A percentile compares a stretch with the other conserved stretches of the same genome.
Conservation (phyloP, 1,284 basidiomycete genomes). For the Ceratobasidium papillatum region DNA sequence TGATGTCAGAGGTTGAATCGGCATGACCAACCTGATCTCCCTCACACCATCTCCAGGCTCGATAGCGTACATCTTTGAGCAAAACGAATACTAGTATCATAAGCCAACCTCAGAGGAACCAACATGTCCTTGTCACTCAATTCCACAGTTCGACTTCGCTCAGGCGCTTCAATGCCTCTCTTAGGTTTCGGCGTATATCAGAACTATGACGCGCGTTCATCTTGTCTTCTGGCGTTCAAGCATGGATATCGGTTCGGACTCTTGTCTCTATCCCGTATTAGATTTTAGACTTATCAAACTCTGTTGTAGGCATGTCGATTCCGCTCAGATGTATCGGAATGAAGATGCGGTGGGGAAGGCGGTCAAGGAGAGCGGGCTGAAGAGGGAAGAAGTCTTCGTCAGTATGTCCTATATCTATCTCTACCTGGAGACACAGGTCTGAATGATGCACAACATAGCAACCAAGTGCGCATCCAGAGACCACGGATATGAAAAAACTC, state of each 20-base stretch:
- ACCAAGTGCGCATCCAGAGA: slow-evolving; percentile 67
- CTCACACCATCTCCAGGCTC: background rate
- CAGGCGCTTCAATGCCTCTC: slow-evolving; percentile 62
- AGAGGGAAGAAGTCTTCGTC: slow-evolving; percentile 59
- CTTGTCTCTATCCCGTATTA: background rate
- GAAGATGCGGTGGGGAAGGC: slow-evolving; percentile 63
- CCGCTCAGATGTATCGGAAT: slow-evolving; percentile 62
- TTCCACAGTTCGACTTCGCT: slow-evolving; percentile 14
- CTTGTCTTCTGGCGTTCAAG: slow-evolving; percentile 73
- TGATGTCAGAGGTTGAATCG: too few relatives aligned
- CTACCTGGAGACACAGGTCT: too few relatives aligned
- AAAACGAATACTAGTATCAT: too few relatives aligned
- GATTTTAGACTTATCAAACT: background rate
- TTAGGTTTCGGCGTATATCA: slow-evolving; percentile 86
- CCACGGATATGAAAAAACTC: slow-evolving; percentile 67
- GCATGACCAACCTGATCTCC: background rate
- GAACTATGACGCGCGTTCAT: slow-evolving; percentile 65
- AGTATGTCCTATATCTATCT: slow-evolving; percentile 51
- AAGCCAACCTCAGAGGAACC: background rate
- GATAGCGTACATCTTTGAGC: background rate
- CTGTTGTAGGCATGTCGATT: slow-evolving; percentile 55
- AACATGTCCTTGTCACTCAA: slow-evolving; percentile 16
- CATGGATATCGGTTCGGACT: slow-evolving; percentile 74
- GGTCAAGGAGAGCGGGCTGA: slow-evolving; percentile 54
- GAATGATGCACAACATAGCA: too few relatives aligned